Evolutionary conservation across 805 yeast species (phyloP), one percentile per base, ranked within the genome.

Genomic region (Zygotorulaspora danielsina): DNA sequence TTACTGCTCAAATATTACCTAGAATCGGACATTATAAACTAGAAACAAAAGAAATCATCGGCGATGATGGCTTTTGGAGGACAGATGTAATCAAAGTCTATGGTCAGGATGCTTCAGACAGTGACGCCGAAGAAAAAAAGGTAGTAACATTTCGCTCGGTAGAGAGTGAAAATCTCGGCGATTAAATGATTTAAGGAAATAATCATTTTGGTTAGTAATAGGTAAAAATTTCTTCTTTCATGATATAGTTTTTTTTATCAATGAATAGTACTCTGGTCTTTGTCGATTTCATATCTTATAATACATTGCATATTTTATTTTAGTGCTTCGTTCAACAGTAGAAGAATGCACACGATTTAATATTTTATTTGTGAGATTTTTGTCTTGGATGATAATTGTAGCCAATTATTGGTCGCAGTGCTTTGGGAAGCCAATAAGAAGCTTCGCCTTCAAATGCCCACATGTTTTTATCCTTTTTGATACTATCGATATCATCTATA

Each of bases 371-470:
- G n/a, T n/a, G n/a, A n/a, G n/a, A n/a, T n/a, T 41, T 3, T 20
- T 32, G 8, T n/a, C 34, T 5, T 13, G 64, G 61, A 8, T 51
- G 37, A 32, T 39, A 63, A 8, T 54, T 55, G 25, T 51, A 50
- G 4, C 70, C 70, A 20, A 65, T 64, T 2, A 65, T 26, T 3
- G 82, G 87, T 50, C 70, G 76, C 39, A 86, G 63, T 3, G 87
- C 88, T 18, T 58, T 35, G 0, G 94, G 94, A 13, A 86, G 65
- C 64, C 76, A 67, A 35, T 73, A 73, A 0, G 89, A 80, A 0
- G 94, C 89, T 56, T 86, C 93, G 1, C 96, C 96, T 39, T 69
- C 60, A 54, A 86, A 84, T 24, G 81, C 82, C 88, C 89, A 85
- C 10, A 72, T 68, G 3, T 59, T 69, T 11, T 62, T 62, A 8